Evolutionary conservation across 768 basidiomycete species (phyloP), one percentile per base, ranked within the genome.

Genomic region (Lactarius trivialis): DNA sequence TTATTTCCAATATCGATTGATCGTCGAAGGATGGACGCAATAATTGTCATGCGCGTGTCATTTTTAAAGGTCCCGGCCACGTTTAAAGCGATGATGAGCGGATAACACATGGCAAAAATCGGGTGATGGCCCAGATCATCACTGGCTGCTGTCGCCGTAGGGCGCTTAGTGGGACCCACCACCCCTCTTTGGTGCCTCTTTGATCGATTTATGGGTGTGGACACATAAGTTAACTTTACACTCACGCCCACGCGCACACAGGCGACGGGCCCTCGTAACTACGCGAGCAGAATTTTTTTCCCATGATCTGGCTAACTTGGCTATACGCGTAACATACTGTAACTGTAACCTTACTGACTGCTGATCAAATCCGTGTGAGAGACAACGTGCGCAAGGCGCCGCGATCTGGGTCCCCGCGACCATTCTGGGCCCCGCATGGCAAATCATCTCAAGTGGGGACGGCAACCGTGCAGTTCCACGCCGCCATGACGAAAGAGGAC

Each of bases 1-100:
- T 45, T 48, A 45, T 41, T 45, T 60, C 32, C 41, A 53, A 48
- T 43, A 11, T 24, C 45, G 59, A 53, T 60, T 60, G 59, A 60
- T 60, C 59, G 48, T 15, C 36, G 37, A 48, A 48, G 6, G 37
- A 19, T 58, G 57, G 57, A 28, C 57, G 36, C 45, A 48, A 48
- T 14, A 30, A 3, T 30, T 48, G 45, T 48, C 45, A 24, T 14
- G 0, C n/a, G 0, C n/a, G 4, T 14, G 12, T 48, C 21, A 9
- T 33, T 26, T 39, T 37, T 28, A 58, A 51, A 58, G 33, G 49
- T 11, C 26, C 57, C 57, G 57, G 50, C 49, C 49, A 58, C 26
- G 30, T 21, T 48, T 48, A 48, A 58, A 43, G 32, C 30, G 30
- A 57, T 12, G 45, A 26, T 19, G 26, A 37, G 49, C 21, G 45